Conservation (phyloP, 2,329 filamentous ascomycete genomes). For the Colletotrichum nymphaeae region DNA sequence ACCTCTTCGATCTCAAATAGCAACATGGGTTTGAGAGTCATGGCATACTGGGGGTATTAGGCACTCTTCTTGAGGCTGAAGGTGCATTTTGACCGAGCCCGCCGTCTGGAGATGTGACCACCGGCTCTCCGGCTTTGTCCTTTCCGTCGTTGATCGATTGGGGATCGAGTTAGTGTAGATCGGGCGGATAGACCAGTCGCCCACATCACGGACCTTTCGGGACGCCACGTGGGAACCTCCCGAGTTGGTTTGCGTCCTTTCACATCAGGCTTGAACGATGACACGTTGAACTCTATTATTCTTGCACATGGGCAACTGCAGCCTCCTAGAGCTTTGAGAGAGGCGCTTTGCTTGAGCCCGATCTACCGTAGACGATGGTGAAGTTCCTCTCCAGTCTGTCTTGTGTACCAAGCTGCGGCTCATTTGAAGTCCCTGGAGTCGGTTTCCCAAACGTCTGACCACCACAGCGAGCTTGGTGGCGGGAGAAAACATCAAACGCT, state of each 20-base stretch:
- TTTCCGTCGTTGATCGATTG: background rate
- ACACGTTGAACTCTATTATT: background rate
- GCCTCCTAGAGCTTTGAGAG: conserved; percentile 4
- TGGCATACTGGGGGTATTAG: background rate
- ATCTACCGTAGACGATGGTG: conserved; percentile 50
- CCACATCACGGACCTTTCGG: background rate
- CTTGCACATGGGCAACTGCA: background rate
- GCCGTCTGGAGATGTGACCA: background rate
- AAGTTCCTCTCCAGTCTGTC: conserved; percentile 43
- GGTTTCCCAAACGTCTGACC: background rate
- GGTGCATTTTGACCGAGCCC: background rate
- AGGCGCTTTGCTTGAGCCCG: background rate
- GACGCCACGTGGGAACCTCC: background rate
- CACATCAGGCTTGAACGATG: background rate
- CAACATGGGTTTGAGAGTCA: background rate
- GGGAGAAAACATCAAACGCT: conserved; percentile 50
- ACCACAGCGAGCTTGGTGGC: conserved; percentile 37
- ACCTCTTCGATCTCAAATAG: background rate
- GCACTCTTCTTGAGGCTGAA: too few species aligned
- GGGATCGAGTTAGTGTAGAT: background rate
- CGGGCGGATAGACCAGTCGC: background rate
- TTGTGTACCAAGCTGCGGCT: background rate
- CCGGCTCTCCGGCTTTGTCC: background rate
- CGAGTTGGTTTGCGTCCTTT: background rate
- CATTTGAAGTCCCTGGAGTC: background rate